A percentile compares a stretch with the other conserved stretches of the same genome.
Evolutionary conservation across 257 asterid species (phyloP).

Genomic region (Plantago ovata): DNA sequence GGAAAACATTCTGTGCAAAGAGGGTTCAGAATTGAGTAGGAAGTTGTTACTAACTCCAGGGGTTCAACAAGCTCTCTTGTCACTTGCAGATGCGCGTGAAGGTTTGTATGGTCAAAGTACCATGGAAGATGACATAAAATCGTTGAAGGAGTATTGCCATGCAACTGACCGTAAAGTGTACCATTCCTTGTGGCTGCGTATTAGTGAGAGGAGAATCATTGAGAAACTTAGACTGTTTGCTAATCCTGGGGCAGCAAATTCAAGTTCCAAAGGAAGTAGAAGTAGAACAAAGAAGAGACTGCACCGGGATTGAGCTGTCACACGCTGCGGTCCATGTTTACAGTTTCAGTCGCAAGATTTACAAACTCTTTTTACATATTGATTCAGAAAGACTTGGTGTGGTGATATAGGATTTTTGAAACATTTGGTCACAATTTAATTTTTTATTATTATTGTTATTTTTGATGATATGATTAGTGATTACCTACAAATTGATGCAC

Average conservation of each 20-base stretch:
- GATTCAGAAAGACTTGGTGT: too few relatives aligned
- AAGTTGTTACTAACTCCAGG: conserved; percentile 40
- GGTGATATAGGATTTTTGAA: too few relatives aligned
- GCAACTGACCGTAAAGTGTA: conserved; percentile 40
- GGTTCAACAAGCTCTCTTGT: conserved; percentile 54
- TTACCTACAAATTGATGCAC: too few relatives aligned
- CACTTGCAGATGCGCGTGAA: conserved; percentile 75
- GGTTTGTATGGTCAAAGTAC: conserved; percentile 52
- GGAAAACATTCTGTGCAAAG: conserved; percentile 19
- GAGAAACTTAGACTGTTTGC: conserved; percentile 59
- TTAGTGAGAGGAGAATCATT: conserved; percentile 81
- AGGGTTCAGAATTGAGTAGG: conserved; percentile 36
- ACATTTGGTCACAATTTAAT: too few relatives aligned
- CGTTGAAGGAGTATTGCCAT: conserved; percentile 33
- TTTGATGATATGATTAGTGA: too few relatives aligned
- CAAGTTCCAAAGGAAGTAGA: conserved; percentile 5
- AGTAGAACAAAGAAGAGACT: conserved; percentile 26
- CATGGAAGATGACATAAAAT: conserved; percentile 52
- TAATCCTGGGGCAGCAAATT: conserved; percentile 11
- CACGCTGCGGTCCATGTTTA: neutral
- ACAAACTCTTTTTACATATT: neutral
- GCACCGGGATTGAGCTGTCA: conserved; percentile 5
- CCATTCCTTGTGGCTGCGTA: conserved; percentile 68
- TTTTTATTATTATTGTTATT: too few relatives aligned
- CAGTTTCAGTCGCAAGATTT: neutral